Evolutionary conservation across 2,329 filamentous ascomycete genomes (phyloP), one percentile per base, ranked within the genome.

Genomic region (Onygena corvina): DNA sequence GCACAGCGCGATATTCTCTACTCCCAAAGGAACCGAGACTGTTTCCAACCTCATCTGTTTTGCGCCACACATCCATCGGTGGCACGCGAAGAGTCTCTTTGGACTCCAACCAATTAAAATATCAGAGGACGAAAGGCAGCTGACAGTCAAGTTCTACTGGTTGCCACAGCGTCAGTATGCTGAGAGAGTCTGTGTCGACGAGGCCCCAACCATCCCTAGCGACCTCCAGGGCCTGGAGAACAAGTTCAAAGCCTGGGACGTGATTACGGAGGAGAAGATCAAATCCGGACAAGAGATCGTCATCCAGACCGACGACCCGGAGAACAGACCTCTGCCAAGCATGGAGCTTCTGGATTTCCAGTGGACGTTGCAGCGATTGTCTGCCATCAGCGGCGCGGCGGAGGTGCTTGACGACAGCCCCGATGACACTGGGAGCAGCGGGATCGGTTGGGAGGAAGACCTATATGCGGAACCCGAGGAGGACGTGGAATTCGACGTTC

Each of bases 21-120:
- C 16, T 14, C 34, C 34, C 9, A 36, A 18, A 18, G 34, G 14
- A 36, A 54, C 47, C 2, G 50, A 52, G 21, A 40, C 21, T 18
- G 42, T 52, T 14, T 33, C 44, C n/a, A 52, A 54, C 23, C 36
- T 54, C 9, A 14, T 53, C 12, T 52, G 49, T 38, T 35, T 53
- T 16, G 38, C 49, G 16, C 49, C 52, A n/a, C 14, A 33, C 8
- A 38, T 50, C 11, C 49, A 49, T 27, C n/a, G 18, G 3, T 51
- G 47, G 16, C 47, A 51, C 16, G 47, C 25, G 16, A 30, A 21
- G 9, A 21, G 29, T 18, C 42, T 44, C 16, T 53, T 53, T 27
- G 50, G 49, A 25, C 31, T 53, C 8, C 11, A 53, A 40, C 52
- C 47, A 2, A 27, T 46, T 12, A 23, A 48, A 30, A 34, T 40